These are phyloP conservation scores for Geosmithia morbida DNA, from an alignment of 2,329 filamentous ascomycete species.

Conservation along the genomic window DNA sequence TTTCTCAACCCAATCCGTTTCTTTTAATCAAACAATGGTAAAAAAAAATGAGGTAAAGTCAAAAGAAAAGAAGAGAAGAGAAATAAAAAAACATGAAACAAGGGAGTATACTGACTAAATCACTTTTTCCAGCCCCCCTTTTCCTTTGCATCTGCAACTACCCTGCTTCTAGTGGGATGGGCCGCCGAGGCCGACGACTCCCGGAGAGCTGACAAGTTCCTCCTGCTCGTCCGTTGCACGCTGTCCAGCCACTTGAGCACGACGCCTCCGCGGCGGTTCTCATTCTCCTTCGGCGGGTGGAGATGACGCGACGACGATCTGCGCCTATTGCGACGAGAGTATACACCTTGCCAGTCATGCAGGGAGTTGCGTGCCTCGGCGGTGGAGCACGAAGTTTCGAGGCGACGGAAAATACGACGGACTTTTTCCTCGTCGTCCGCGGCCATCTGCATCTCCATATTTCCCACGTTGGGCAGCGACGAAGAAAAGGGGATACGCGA, in stretches of 20 bases:
- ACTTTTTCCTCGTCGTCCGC: conserved; percentile 25
- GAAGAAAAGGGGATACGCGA: background rate
- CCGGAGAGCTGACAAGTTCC: conserved; percentile 7
- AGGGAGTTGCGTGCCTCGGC: conserved; percentile 31
- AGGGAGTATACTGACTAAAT: background rate
- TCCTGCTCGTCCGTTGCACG: conserved; percentile 1
- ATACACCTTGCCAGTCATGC: conserved; percentile 31
- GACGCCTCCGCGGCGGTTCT: conserved; percentile 5
- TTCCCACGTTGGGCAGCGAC: background rate
- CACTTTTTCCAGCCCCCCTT: background rate
- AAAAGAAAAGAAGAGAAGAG: conserved; percentile 1
- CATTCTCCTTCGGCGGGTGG: conserved; percentile 13
- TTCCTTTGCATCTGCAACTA: background rate
- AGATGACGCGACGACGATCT: conserved; percentile 14
- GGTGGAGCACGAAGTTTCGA: conserved; percentile 31
- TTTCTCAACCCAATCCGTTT: no score
- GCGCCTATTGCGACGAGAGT: conserved; percentile 25
- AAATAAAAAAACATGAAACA: background rate
- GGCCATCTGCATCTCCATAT: background rate
- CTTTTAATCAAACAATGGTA: no score
- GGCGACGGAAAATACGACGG: conserved; percentile 28
- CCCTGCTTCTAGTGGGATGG: background rate
- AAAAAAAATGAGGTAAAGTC: no score
- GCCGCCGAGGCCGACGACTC: background rate
- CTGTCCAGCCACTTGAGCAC: conserved; percentile 14